Conservation (phyloP, 441 rosid genomes). For the Euphorbia celastroides region DNA sequence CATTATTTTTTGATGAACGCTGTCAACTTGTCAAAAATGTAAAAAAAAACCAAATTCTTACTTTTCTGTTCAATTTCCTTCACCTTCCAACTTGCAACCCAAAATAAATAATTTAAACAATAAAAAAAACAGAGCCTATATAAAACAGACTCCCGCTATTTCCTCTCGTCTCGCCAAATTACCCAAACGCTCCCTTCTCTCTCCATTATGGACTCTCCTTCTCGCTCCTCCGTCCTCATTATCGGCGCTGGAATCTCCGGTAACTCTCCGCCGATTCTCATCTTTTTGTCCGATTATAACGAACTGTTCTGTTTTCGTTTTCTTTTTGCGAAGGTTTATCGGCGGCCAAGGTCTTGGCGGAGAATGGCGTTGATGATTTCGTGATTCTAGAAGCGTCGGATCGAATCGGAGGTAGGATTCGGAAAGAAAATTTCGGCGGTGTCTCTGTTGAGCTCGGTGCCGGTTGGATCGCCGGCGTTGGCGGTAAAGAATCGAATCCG, state of each 20-base stretch:
- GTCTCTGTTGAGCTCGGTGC: slow-evolving; percentile 94
- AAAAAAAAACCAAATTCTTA: too few relatives aligned
- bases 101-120: neutral
- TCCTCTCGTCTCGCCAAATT: slow-evolving; percentile 19
- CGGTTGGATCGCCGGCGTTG: slow-evolving; percentile 98
- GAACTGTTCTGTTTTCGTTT: too few relatives aligned
- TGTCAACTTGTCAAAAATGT: too few relatives aligned
- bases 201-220: slow-evolving; percentile 36
- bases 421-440: slow-evolving; percentile 71
- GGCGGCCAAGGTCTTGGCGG: slow-evolving; percentile 75
- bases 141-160: slow-evolving; percentile 46
- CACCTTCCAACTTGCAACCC: too few relatives aligned
- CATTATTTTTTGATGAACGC: too few relatives aligned
- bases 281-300: neutral
- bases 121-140: slow-evolving; percentile 24
- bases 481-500: slow-evolving; percentile 80
- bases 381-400: slow-evolving; percentile 84
- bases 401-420: slow-evolving; percentile 88
- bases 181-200: neutral
- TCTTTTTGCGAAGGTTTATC: slow-evolving; percentile 51
- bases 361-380: slow-evolving; percentile 72
- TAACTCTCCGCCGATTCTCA: slow-evolving; percentile 20
- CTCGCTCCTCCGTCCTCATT: slow-evolving; percentile 65
- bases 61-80: too few relatives aligned
- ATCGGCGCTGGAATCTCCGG: slow-evolving; percentile 98